Conservation (phyloP, 140 eudicot species). For the Stevia rebaudiana region DNA sequence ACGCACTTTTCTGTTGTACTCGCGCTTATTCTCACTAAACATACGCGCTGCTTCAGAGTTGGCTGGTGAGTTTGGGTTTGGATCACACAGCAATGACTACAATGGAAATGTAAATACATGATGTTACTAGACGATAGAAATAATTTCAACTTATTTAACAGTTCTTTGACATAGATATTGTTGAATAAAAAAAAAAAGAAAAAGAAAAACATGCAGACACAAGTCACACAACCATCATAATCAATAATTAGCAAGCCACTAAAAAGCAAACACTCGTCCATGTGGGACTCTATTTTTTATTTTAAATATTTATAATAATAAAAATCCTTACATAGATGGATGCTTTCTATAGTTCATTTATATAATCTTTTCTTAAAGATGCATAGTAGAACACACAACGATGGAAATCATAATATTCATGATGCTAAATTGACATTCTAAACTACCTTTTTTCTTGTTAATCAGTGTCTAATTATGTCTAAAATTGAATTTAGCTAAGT, state of each 20-base stretch:
- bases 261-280: neutral
- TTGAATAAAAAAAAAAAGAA: neutral
- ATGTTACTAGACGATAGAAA: neutral
- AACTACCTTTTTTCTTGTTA: neutral
- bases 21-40: slow-evolving; percentile 50
- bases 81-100: slow-evolving; percentile 48
- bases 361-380: neutral
- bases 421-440: neutral
- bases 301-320: neutral
- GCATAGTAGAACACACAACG: neutral
- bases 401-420: neutral
- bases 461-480: neutral
- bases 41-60: slow-evolving; percentile 49
- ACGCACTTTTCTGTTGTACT: slow-evolving; percentile 45
- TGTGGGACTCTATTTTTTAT: neutral
- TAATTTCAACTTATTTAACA: neutral
- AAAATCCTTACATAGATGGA: neutral
- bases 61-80: slow-evolving; percentile 49
- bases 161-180: neutral
- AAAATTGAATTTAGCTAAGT: neutral
- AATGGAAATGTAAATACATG: neutral
- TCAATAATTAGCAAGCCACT: neutral
- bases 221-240: too few species aligned
- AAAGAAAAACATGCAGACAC: too few species aligned
- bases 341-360: neutral